Evolutionary conservation across 345 rosid species (phyloP).

Genomic region (Populus deltoides): DNA sequence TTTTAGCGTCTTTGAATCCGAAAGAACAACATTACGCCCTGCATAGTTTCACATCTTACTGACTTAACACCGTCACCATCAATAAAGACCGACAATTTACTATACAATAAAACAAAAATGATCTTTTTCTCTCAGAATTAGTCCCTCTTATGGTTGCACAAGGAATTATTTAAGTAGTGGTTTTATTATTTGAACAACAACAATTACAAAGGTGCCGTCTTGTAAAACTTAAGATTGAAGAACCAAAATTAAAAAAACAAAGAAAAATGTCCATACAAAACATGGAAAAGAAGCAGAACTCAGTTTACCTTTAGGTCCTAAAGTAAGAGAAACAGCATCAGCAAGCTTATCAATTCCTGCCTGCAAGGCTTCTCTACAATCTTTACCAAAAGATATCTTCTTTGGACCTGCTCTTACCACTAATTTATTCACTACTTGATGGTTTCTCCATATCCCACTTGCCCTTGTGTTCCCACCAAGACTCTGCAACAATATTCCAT

Average conservation of each 20-base stretch:
- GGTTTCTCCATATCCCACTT: constrained; percentile 22
- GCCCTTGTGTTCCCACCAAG: constrained; percentile 26
- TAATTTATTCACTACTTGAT: constrained; percentile 30
- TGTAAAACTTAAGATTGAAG: too few species aligned
- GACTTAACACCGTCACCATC: too few species aligned
- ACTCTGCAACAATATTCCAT: constrained; percentile 27
- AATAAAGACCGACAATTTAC: too few species aligned
- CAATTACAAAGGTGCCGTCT: too few species aligned
- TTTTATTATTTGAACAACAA: not conserved
- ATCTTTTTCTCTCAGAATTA: too few species aligned
- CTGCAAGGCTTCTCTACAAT: constrained; percentile 68
- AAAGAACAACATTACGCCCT: constrained; percentile 75
- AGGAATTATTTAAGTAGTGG: not conserved
- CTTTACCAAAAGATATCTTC: constrained; percentile 60
- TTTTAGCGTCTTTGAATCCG: constrained; percentile 52
- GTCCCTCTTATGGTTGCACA: too few species aligned
- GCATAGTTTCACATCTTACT: too few species aligned
- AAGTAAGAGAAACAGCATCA: constrained; percentile 82
- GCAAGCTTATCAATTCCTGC: constrained; percentile 86
- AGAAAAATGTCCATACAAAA: not conserved
- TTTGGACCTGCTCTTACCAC: constrained; percentile 68
- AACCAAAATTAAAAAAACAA: too few species aligned
- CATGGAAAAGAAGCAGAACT: not conserved
- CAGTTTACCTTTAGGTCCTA: constrained; percentile 67
- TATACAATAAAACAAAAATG: too few species aligned